Evolutionary conservation across 371 early-diverging fungal species (phyloP).

Genomic region (Circinella minor): DNA sequence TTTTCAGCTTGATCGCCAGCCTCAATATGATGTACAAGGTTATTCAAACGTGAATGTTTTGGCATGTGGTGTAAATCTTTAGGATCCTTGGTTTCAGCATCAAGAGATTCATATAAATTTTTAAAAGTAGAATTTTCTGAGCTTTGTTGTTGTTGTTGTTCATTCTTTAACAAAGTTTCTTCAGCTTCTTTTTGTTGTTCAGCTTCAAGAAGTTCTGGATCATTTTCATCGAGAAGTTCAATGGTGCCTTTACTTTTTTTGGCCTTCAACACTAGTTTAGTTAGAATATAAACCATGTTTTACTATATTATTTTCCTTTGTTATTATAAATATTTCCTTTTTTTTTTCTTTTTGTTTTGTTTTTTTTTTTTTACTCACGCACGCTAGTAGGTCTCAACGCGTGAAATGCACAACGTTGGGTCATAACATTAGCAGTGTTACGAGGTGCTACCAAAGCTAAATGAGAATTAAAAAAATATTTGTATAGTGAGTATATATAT

Average conservation of each 20-base stretch:
- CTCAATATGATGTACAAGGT: slow-evolving; percentile 19
- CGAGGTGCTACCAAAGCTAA: background rate
- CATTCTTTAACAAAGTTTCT: slow-evolving; percentile 3
- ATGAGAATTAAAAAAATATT: no score
- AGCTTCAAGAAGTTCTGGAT: slow-evolving; percentile 27
- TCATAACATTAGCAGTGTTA: background rate
- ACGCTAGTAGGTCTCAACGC: slow-evolving; percentile 14
- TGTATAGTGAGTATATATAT: background rate
- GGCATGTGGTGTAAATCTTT: slow-evolving; percentile 17
- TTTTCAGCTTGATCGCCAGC: slow-evolving; percentile 22
- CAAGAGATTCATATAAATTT: slow-evolving; percentile 12
- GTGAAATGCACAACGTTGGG: slow-evolving; percentile 13
- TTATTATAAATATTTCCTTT: no score
- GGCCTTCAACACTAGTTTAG: slow-evolving; percentile 17
- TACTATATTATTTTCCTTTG: background rate
- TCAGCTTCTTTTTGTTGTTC: slow-evolving; percentile 18
- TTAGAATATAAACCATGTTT: no score
- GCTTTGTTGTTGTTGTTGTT: background rate
- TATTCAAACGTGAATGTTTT: slow-evolving; percentile 24
- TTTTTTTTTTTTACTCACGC: slow-evolving; percentile 16
- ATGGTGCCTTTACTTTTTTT: slow-evolving; percentile 20
- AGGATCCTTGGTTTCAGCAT: slow-evolving; percentile 21
- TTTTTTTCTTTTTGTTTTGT: no score
- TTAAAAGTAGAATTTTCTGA: slow-evolving; percentile 5
- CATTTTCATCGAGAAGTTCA: slow-evolving; percentile 26